Base-by-base conservation (phyloP, 148 eudicot species). In the Limonium bicolor region DNA sequence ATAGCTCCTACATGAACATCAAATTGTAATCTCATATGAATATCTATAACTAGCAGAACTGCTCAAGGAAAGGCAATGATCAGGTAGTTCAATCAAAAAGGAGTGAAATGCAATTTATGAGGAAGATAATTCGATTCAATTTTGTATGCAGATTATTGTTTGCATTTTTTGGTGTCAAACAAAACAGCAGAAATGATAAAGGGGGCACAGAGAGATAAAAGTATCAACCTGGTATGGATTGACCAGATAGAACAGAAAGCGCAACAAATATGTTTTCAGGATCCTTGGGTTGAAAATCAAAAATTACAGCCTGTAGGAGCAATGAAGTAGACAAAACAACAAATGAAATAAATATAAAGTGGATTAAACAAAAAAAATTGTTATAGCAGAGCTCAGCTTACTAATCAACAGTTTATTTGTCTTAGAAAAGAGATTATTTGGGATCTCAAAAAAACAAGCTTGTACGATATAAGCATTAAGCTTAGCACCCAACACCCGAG, bases 221-320 rank as follows among this genome's bases (percentile, higher is more conserved):
- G n/a, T 15, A 34, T 45, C 63, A 36, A 83, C 94, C 97, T 50
- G 87, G 80, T 19, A 90, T 59, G 26, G 80, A 39, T 53, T 53
- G 61, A 37, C 95, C 88, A 35, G 80, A 70, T 46, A 90, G 46
- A 30, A 88, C 99, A 60, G 77, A 68, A 47, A 76, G 67, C 45
- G 99, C 99, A 34, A 71, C 77, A 51, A 39, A 69, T 24, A 85
- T 41, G 61, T 60, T 60, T 60, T 90, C 99, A 28, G 99, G 99
- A 71, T 84, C 94, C 65, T 71, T 50, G 19, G 99, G 99, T 63
- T 90, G 99, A 67, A 86, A 86, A 78, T 86, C 96, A 51, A 68
- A 86, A 37, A 82, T 85, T 39, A 76, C 7, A 5, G 51, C 72
- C 93, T 84, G 53, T 51, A 51, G 31, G 20, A 22, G 13, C 7